A percentile compares a stretch with the other conserved stretches of the same genome.
phyloP scores from a whole-genome alignment of 306 rosid species.

The Calophaca sinica region DNA sequence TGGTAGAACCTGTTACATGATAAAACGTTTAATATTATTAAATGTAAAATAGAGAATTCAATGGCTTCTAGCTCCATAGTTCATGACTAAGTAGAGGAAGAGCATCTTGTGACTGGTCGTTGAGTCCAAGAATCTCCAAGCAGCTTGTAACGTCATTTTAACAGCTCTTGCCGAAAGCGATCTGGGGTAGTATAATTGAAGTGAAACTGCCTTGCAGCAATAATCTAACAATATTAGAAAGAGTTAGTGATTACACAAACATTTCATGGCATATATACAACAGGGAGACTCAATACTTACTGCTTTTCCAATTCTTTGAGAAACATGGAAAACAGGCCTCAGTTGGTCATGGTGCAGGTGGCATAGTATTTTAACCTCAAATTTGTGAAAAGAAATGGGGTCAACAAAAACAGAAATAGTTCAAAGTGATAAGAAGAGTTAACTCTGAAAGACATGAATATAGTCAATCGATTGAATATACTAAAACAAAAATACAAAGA shows the following conservation, averaged over 20 bases:
- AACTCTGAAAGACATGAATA: constrained; percentile 11
- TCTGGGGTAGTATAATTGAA: constrained; percentile 95
- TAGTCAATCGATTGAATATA: background rate
- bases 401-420: constrained; percentile 40
- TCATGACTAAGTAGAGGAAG: too few species aligned
- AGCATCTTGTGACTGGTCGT: too few species aligned
- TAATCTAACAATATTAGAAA: constrained; percentile 56
- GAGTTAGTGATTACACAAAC: constrained; percentile 17
- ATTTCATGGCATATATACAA: background rate
- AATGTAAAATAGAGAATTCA: too few species aligned
- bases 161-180: constrained; percentile 82
- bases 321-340: constrained; percentile 91
- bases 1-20: too few species aligned
- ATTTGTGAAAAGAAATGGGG: constrained; percentile 39
- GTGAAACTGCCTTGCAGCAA: constrained; percentile 83
- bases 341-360: constrained; percentile 94
- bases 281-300: constrained; percentile 60
- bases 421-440: background rate
- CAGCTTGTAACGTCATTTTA: constrained; percentile 54
- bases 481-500: constrained; percentile 29
- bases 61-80: too few species aligned
- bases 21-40: too few species aligned
- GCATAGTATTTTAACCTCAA: constrained; percentile 85
- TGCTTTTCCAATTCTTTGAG: constrained; percentile 79
- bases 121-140: too few species aligned